phyloP scores from a whole-genome alignment of 306 rosid genomes.

The Medicago arabica region DNA sequence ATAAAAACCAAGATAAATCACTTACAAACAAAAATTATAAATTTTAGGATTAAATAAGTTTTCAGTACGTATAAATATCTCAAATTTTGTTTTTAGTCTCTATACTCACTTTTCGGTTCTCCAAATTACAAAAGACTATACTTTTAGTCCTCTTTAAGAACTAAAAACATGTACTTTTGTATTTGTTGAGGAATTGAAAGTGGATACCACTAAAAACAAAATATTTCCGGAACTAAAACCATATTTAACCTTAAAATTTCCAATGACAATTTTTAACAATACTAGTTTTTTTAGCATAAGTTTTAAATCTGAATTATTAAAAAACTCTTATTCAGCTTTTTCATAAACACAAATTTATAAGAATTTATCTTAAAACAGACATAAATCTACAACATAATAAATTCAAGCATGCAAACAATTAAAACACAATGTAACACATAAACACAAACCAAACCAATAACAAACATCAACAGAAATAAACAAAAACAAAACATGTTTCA shows the following conservation, averaged over 20 bases:
- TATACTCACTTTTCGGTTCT: too few species aligned
- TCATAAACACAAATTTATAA: background rate
- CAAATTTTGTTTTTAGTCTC: too few species aligned
- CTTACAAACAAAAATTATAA: background rate
- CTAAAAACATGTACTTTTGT: too few species aligned
- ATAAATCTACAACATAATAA: background rate
- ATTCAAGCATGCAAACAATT: slow-evolving; percentile 23
- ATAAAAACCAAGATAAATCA: background rate
- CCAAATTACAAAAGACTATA: too few species aligned
- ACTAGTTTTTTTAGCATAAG: too few species aligned
- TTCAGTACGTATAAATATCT: too few species aligned
- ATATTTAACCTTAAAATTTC: too few species aligned
- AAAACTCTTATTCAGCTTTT: background rate
- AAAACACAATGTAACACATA: slow-evolving; percentile 17
- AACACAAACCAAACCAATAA: background rate
- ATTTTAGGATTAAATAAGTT: too few species aligned
- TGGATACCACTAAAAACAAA: too few species aligned
- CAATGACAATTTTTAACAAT: background rate
- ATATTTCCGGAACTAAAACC: too few species aligned
- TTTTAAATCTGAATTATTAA: background rate
- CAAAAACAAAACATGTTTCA: slow-evolving; percentile 2
- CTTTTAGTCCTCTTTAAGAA: too few species aligned
- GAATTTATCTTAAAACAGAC: background rate
- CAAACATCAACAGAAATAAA: slow-evolving; percentile 4
- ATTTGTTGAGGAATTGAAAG: too few species aligned